phyloP scores from a whole-genome alignment of 177 flowering plant genomes.

The Telopea speciosissima region DNA sequence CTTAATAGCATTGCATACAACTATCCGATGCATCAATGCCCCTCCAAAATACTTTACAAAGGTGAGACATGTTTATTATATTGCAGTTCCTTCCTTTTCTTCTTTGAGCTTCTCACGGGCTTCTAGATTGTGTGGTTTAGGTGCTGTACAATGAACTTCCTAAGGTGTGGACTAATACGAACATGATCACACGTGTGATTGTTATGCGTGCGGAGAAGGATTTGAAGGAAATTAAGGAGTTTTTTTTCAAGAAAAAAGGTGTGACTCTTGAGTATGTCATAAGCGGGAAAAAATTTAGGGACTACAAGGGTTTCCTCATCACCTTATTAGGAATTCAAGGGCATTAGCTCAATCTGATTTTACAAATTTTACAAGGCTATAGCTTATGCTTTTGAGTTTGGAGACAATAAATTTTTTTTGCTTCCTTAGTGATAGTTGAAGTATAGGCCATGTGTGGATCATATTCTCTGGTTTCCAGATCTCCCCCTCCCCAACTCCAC shows the following conservation, averaged over 20 bases:
- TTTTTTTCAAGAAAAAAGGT: conserved; percentile 65
- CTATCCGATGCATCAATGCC: conserved; percentile 41
- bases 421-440: too few species aligned
- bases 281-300: conserved; percentile 64
- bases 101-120: neutral
- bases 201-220: conserved; percentile 77
- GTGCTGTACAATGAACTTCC: conserved; percentile 45
- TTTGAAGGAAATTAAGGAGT: conserved; percentile 62
- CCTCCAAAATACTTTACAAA: conserved; percentile 58
- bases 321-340: conserved; percentile 47
- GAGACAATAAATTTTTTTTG: too few species aligned
- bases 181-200: conserved; percentile 57
- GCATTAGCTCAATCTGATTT: neutral
- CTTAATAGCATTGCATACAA: conserved; percentile 29
- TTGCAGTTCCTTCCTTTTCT: neutral
- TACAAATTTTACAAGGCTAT: neutral
- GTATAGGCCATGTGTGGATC: too few species aligned
- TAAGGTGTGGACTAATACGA: conserved; percentile 59
- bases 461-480: too few species aligned
- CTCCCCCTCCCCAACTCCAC: too few species aligned
- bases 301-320: conserved; percentile 70
- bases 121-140: conserved; percentile 18
- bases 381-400: too few species aligned
- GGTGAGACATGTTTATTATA: too few species aligned
- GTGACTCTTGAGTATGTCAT: conserved; percentile 49